Evolutionary conservation across 345 rosid genomes (phyloP).

Genomic region (Excoecaria agallocha): DNA sequence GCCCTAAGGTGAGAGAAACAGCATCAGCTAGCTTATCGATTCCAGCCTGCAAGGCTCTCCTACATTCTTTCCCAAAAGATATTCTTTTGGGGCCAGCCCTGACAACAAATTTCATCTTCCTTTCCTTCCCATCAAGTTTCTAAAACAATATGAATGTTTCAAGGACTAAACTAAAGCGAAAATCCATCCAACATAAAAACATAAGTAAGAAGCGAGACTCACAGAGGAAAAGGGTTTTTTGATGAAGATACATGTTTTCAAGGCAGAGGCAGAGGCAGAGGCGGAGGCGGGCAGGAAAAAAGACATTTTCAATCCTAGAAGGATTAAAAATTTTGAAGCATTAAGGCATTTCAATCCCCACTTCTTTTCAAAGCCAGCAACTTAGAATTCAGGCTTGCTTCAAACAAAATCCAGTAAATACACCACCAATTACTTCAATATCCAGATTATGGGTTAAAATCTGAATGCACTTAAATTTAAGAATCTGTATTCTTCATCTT

Average conservation of each 20-base stretch:
- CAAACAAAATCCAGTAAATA: too few relatives aligned
- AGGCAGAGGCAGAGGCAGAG: too few relatives aligned
- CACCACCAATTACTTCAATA: too few relatives aligned
- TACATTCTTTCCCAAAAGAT: slow-evolving; percentile 61
- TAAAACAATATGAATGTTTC: slow-evolving; percentile 24
- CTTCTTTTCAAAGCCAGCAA: too few relatives aligned
- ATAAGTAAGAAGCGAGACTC: neutral
- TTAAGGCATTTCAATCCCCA: too few relatives aligned
- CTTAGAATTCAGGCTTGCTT: too few relatives aligned
- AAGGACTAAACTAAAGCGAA: neutral
- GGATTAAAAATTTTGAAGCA: too few relatives aligned
- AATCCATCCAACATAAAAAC: neutral
- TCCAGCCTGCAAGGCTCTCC: slow-evolving; percentile 71
- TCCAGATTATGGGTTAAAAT: too few relatives aligned
- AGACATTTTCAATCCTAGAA: too few relatives aligned
- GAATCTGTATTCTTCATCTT: too few relatives aligned
- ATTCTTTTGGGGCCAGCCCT: slow-evolving; percentile 73
- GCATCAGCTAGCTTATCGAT: slow-evolving; percentile 89
- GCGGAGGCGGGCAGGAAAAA: neutral
- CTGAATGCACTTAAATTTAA: too few relatives aligned
- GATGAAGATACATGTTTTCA: neutral
- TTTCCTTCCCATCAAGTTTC: slow-evolving; percentile 32
- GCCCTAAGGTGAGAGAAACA: slow-evolving; percentile 83
- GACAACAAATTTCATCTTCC: slow-evolving; percentile 38
- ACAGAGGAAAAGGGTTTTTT: neutral